Base-by-base conservation (phyloP, 345 rosid genomes). In the Linum lewisii region DNA sequence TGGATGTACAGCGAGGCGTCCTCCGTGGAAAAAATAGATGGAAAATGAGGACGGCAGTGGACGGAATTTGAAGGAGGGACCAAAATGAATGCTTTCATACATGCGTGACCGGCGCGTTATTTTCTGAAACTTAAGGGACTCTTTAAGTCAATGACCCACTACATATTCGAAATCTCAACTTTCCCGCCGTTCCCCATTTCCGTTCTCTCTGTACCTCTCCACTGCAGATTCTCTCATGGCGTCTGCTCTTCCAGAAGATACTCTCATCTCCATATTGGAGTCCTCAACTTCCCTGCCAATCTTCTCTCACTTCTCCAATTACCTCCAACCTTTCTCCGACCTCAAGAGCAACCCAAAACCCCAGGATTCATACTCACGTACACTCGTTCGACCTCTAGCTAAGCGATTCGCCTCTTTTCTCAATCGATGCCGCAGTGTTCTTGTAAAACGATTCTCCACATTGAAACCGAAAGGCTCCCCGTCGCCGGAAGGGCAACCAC, bases 391-490 rank as follows among this genome's bases (percentile, higher is more conserved):
- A 20, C 67, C 88, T 2, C 83, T 93, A 38, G 88, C 92, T 22
- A 89, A 93, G 66, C 82, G 75, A 58, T 82, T 79, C 57, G 85
- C 89, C 8, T 64, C 83, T 14, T 89, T 93, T 67, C 79, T 90
- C 74, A 90, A 85, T 66, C 85, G 82, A 59, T 81, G 80, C 21
- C 79, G 89, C 56, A 71, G 85, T 0, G 63, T 89, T 62, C 61
- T 89, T 44, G 95, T 87, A n/a, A 89, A 78, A 66, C 90, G 90
- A 63, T 82, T 87, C 66, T 78, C 83, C 37, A 62, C 72, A 14
- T 60, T 59, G 5, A 32, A 59, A 21, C 55, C 49, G 25, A 56
- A 10, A 24, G 38, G 38, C 38, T 9, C 15, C 45, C 15, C 15
- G 2, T 0, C 45, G 0, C 25, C 44, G 23, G 26, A 51, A 5